Conservation (phyloP, 2,329 filamentous ascomycete species). For the Cytospora schulzeri region DNA sequence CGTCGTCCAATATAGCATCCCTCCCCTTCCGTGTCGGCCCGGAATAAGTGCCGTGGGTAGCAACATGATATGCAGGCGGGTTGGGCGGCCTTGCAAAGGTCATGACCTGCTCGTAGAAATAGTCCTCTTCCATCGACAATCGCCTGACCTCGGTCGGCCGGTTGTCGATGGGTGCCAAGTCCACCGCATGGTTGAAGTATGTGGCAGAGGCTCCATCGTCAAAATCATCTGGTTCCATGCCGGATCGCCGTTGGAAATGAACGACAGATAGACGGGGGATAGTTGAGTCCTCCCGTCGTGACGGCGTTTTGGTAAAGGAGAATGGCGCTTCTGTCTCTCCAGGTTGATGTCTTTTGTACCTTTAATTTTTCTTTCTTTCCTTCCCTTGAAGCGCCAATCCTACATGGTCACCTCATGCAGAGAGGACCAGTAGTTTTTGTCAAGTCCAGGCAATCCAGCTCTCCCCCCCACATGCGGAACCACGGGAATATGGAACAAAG, state of each 20-base stretch:
- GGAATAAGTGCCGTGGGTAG: constrained; percentile 42
- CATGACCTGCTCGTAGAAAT: constrained; percentile 56
- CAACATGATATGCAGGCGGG: constrained; percentile 43
- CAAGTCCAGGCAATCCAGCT: not conserved
- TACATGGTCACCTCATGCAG: constrained; percentile 20
- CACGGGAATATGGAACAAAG: not conserved
- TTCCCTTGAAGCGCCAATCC: constrained; percentile 16
- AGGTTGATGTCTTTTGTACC: not conserved
- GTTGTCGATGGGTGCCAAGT: constrained; percentile 28
- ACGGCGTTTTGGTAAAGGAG: constrained; percentile 1
- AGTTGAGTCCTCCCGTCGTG: constrained; percentile 10
- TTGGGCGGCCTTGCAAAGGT: constrained; percentile 47
- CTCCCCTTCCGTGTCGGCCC: constrained; percentile 24
- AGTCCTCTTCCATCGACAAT: constrained; percentile 58
- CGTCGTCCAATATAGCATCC: constrained; percentile 30
- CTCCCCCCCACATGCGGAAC: not conserved
- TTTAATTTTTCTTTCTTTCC: constrained; percentile 12
- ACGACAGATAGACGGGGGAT: too few species aligned
- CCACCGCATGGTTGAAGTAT: constrained; percentile 27
- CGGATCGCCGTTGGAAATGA: not conserved
- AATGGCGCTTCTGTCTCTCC: constrained; percentile 12
- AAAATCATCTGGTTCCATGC: constrained; percentile 23
- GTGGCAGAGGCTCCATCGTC: constrained; percentile 23
- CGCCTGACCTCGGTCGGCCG: constrained; percentile 36
- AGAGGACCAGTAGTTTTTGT: not conserved